Evolutionary conservation across 352 stramenopile genomes (phyloP), one percentile per base, ranked within the genome.

Genomic region (Pythium grandisporangium): DNA sequence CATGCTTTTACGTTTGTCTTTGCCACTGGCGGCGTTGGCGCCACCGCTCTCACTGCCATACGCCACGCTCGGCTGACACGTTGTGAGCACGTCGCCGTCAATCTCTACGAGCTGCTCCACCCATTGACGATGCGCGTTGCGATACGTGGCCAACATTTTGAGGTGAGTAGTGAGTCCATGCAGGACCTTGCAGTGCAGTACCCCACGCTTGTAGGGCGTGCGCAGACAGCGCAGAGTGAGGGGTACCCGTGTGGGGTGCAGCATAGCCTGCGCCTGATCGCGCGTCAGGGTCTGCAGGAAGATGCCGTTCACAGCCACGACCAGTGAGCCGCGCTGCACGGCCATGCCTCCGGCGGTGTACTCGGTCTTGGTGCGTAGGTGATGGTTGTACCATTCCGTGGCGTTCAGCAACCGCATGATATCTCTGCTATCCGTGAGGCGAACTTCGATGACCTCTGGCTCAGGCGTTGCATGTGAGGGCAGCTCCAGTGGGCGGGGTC

Each of bases 51-150:
- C 38, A 13, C 45, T 48, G 0, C 38, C 47, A 16, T 47, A 37
- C 17, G 43, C 44, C 5, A 41, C 29, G 33, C 58, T 57, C 1
- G 63, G 25, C 11, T 70, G 54, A 36, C 68, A 86, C 5, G 67
- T 79, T n/a, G n/a, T n/a, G 19, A 86, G 48, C 25, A 76, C 50
- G 37, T 84, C 70, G 6, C 70, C 73, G 2, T 77, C 70, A 30
- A 86, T 58, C 49, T 86, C 65, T 23, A 86, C 63, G 7, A 79
- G 48, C 26, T 84, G 69, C 26, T 80, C 63, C n/a, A 67, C 70
- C 73, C 73, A 86, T 5, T 69, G 26, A 24, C 51, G 62, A 1
- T 55, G 47, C 2, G 55, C 51, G 23, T 55, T 75, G 14, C 66
- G 58, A n/a, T 65, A 66, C 42, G 58, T 65, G 13, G 66, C 70